Conservation (phyloP, 331 rosid genomes). For the Rhamnella rubrinervis region DNA sequence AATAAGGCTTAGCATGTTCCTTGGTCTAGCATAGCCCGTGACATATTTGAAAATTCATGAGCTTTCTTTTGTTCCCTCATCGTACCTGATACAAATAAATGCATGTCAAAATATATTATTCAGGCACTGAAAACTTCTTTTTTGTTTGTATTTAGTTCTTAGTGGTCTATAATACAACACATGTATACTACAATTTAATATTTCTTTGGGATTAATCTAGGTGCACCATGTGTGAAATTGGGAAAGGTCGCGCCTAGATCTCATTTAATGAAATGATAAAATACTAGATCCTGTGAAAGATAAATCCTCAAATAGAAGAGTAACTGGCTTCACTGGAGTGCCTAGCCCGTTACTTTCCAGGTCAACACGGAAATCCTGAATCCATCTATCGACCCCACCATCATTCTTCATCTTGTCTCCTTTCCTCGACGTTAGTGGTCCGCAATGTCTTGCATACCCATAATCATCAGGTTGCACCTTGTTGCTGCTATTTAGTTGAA, state of each 20-base stretch:
- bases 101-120: no score
- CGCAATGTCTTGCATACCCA: not conserved
- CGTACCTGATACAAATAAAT: slow-evolving; percentile 5
- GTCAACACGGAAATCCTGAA: slow-evolving; percentile 1
- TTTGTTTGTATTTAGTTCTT: no score
- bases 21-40: slow-evolving; percentile 9
- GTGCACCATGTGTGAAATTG: not conserved
- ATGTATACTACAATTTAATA: not conserved
- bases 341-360: not conserved
- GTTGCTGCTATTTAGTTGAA: not conserved
- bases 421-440: not conserved
- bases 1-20: slow-evolving; percentile 11
- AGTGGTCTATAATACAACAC: no score
- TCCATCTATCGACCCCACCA: not conserved
- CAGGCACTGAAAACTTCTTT: no score
- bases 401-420: not conserved
- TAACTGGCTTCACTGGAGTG: slow-evolving; percentile 6
- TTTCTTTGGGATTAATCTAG: not conserved
- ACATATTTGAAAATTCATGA: slow-evolving; percentile 1
- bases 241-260: not conserved
- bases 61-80: not conserved
- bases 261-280: not conserved
- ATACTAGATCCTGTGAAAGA: slow-evolving; percentile 4
- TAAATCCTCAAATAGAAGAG: slow-evolving; percentile 3
- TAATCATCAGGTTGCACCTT: not conserved